Evolutionary conservation across 2,329 filamentous ascomycete genomes (phyloP), one percentile per base, ranked within the genome.

Genomic region (Phymatotrichopsis omnivora): DNA sequence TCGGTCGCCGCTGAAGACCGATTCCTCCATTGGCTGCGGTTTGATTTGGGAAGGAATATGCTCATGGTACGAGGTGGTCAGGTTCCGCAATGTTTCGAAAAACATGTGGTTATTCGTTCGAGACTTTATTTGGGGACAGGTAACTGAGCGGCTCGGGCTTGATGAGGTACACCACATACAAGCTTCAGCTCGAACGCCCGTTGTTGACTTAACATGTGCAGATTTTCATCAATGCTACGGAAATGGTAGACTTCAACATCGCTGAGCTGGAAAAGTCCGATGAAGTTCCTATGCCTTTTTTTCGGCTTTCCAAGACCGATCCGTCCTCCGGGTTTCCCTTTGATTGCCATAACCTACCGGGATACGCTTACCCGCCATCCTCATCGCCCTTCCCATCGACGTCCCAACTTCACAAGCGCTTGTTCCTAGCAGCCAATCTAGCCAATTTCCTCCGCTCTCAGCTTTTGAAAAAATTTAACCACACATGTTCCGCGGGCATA

Each of bases 81-180:
- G 75, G 4, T 96, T 96, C 60, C 79, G 89, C 11, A 78, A 94
- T 69, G 81, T 75, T 19, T 93, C 85, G 47, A 95, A 95, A 65
- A 69, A 70, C 33, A 70, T 94, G 3, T 93, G 84, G 64, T 67
- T 70, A 24, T 82, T 87, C 55, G 67, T 95, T 41, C 75, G 75
- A 47, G 67, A 70, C 12, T 80, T 81, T 59, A 80, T 83, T 0
- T 95, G 86, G 86, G 84, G 78, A 52, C 70, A 69, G 25, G 82
- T 76, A 51, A 79, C 80, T 2, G 87, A 96, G 65, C 75, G 82
- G 17, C 67, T 96, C 22, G 89, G 91, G 0, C 85, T 96, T 54
- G 91, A 96, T 61, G 91, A 96, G 68, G 80, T 93, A 38, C 33
- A 24, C 33, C 19, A 43, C 16, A 42, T 19, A 20, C 17, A 30